Evolutionary conservation across 495 filamentous ascomycete genomes (phyloP), one percentile per base, ranked within the genome.

Genomic region (Poronia punctata): DNA sequence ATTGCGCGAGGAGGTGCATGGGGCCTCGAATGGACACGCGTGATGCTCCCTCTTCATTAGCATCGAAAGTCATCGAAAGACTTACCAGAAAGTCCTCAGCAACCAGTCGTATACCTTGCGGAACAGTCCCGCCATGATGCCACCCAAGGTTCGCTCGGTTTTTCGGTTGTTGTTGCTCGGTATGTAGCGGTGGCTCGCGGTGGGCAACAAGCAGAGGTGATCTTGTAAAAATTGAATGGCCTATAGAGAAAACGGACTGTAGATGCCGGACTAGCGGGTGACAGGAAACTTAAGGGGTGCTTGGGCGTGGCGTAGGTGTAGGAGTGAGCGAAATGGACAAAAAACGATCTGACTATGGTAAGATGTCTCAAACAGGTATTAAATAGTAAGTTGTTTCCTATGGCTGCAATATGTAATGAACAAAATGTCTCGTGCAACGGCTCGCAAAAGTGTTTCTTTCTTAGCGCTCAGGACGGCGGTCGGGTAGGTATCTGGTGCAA

Each of bases 21-120:
- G 43, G 46, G 46, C 39, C 45, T 51, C 52, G 47, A 43, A 46
- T 14, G 23, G 17, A 14, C 15, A 21, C 7, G 16, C 22, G 16
- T n/a, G 16, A 12, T 24, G 44, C 32, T 41, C 34, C 14, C 33
- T 25, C 14, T 30, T 38, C 35, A 35, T 36, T 48, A 44, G 40
- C 49, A 46, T 41, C 47, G 50, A 40, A 28, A 40, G 40, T 14
- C 39, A 39, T 37, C 43, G 35, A 38, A 38, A 23, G 38, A 81
- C 88, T 78, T 72, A 98, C 92, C 92, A 98, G 69, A 98, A 97
- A 51, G 94, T 82, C 73, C 89, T 81, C 67, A 98, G 66, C 61
- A 98, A 75, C 88, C 88, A 96, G 80, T 98, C 90, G 78, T 96
- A 98, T 64, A 98, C 84, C 68, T 76, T 76, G 46, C 83, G 85